A percentile compares a stretch with the other conserved stretches of the same genome.
These are phyloP conservation scores for Sporothrix dimorphospora DNA, from an alignment of 2,329 filamentous ascomycete species.

Conservation along the genomic window DNA sequence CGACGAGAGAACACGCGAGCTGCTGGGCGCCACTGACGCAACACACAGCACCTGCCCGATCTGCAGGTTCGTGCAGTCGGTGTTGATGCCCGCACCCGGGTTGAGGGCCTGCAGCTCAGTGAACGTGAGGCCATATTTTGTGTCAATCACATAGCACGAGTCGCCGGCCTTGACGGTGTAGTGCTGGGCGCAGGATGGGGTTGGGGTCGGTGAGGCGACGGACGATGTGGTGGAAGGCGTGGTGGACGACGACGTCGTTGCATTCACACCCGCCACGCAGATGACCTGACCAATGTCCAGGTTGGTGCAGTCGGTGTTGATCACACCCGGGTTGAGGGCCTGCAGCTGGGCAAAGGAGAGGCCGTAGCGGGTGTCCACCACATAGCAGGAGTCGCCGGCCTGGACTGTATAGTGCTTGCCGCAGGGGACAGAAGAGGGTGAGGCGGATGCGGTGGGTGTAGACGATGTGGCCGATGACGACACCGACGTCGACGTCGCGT, in stretches of 20 bases:
- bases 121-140: neutral
- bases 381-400: neutral
- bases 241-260: neutral
- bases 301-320: slow-evolving; percentile 1
- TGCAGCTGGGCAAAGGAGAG: neutral
- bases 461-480: neutral
- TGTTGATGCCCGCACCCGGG: neutral
- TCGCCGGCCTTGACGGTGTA: neutral
- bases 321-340: neutral
- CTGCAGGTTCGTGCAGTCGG: neutral
- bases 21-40: neutral
- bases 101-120: neutral
- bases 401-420: neutral
- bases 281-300: neutral
- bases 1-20: neutral
- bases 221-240: neutral
- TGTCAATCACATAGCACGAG: neutral
- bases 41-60: slow-evolving; percentile 11
- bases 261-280: neutral
- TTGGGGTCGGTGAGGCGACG: neutral
- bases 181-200: neutral
- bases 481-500: neutral
- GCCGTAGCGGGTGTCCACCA: neutral
- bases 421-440: neutral
- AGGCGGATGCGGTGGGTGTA: neutral